Evolutionary conservation across 169 alveolate genomes (phyloP), one percentile per base, ranked within the genome.

Genomic region (Babesia divergens): DNA sequence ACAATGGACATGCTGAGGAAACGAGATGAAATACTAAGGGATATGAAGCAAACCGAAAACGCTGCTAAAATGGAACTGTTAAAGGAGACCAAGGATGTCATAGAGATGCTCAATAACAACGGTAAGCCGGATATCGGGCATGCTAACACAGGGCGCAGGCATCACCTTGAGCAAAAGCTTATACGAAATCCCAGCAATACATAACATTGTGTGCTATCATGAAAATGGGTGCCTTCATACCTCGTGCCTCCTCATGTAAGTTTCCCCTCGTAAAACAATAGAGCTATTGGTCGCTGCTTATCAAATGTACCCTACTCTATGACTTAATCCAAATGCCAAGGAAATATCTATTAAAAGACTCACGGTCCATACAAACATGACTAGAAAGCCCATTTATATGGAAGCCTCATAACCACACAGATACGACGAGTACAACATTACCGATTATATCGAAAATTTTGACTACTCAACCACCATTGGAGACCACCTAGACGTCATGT

Each of bases 401-500:
- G n/a, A n/a, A n/a, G n/a, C n/a, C n/a, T n/a, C n/a, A n/a, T 14
- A n/a, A 22, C 28, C 11, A 40, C 28, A 37, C 38, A 69, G 82
- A 35, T 80, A 80, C 68, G 88, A 80, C 46, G 83, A 80, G 38
- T 38, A 26, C 32, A 43, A 60, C 22, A 22, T 80, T 52, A 80
- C 66, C n/a, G 88, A 80, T 66, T 80, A 62, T 50, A 80, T 80
- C 43, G 74, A 44, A n/a, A 55, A 80, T 53, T 62, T 70, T 42
- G 80, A 70, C 56, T 62, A 80, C 65, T 26, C 62, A 37, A 53
- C 83, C 31, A 54, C 74, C 28, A 40, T 80, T 4, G 68, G 76
- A 0, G 84, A 69, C 65, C 88, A 80, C 71, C 74, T 80, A 38
- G 88, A 80, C 50, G 88, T 70, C 56, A 80, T 80, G 88, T 80